A percentile compares a stretch with the other conserved stretches of the same genome.
Evolutionary conservation across 1,284 basidiomycete species (phyloP).

Genomic region (Ceratobasidium sp.): DNA sequence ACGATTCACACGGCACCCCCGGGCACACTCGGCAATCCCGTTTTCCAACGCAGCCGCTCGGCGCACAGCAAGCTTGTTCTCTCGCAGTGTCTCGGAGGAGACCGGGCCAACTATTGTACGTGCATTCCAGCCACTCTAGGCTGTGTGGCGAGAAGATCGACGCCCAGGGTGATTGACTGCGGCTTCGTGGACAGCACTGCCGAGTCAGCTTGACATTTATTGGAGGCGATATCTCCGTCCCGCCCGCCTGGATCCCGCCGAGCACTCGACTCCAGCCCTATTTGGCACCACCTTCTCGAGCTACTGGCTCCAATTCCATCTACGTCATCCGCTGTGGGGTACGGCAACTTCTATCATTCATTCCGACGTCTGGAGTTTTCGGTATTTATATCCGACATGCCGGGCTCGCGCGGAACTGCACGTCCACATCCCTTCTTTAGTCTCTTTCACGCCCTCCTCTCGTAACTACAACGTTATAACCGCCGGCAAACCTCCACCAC

Average conservation of each 20-base stretch:
- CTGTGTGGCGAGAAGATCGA: slow-evolving; percentile 13
- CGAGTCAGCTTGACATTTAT: neutral
- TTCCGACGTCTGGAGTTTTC: neutral
- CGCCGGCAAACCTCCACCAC: too few species aligned
- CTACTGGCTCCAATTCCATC: neutral
- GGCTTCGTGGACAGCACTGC: neutral
- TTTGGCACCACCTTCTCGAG: neutral
- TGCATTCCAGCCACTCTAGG: neutral
- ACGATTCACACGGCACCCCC: neutral
- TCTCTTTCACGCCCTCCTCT: too few species aligned
- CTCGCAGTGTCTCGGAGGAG: neutral
- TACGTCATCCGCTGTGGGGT: neutral
- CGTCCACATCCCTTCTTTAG: too few species aligned
- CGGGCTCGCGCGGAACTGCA: too few species aligned
- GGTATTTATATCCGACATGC: neutral
- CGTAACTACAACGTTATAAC: too few species aligned
- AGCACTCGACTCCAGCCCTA: neutral
- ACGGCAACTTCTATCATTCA: neutral
- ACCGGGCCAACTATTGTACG: neutral
- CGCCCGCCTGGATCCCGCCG: neutral
- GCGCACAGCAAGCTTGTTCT: neutral
- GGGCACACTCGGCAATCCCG: too few species aligned
- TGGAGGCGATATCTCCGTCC: neutral
- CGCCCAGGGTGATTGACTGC: neutral
- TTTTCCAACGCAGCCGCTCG: neutral